Conservation (phyloP, 164 flowering plant species). For the Echeveria elegans region DNA sequence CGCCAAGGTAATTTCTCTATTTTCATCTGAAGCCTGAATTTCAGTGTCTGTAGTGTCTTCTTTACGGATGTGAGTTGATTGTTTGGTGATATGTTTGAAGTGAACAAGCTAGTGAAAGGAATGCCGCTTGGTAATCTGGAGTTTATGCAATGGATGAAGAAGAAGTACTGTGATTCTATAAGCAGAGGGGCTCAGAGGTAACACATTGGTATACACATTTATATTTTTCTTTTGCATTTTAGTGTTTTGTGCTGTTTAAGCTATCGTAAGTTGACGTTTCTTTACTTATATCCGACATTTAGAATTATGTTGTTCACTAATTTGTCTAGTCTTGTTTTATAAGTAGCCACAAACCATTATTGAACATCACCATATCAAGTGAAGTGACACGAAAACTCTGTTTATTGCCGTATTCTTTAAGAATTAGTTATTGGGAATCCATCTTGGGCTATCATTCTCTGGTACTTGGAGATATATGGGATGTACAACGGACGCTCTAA, state of each 20-base stretch:
- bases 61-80: too few species aligned
- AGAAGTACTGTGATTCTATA: slow-evolving; percentile 80
- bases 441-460: neutral
- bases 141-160: slow-evolving; percentile 99
- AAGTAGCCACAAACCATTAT: too few species aligned
- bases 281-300: too few species aligned
- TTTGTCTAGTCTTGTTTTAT: too few species aligned
- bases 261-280: neutral
- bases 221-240: neutral
- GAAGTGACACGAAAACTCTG: too few species aligned
- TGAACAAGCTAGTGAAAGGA: slow-evolving; percentile 80
- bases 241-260: neutral
- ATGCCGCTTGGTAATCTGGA: slow-evolving; percentile 95
- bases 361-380: too few species aligned
- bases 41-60: too few species aligned
- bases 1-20: slow-evolving; percentile 91
- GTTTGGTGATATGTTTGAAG: slow-evolving; percentile 79
- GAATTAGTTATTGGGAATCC: neutral
- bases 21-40: too few species aligned
- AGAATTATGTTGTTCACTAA: neutral
- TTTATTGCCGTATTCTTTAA: too few species aligned
- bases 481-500: too few species aligned
- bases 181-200: slow-evolving; percentile 60
- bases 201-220: too few species aligned
- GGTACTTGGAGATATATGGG: neutral